Base-by-base conservation (phyloP, 2,329 filamentous ascomycete genomes). In the Pseudogymnoascus sp. region DNA sequence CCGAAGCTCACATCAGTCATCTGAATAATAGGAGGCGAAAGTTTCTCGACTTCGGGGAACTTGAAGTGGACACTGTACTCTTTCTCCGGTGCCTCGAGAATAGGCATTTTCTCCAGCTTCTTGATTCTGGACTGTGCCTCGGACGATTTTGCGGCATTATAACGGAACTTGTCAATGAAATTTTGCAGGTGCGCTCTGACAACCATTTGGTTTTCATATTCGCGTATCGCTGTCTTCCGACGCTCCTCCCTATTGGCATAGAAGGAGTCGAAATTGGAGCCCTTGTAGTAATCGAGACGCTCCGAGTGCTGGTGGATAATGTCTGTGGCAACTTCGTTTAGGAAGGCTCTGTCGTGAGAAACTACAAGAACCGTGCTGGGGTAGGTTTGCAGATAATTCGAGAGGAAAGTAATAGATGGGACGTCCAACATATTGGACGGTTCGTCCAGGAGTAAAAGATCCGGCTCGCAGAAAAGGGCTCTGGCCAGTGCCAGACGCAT, bases 401-500 rank as follows among this genome's bases (percentile, higher is more conserved):
- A 90, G 75, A 99, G 84, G 85, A 97, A 99, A 63, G 95, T 96
- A 73, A 99, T 97, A 23, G 95, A 97, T n/a, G 95, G 95, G 64
- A 99, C 95, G 78, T 97, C 95, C 91, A 99, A 92, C 93, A 97
- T 97, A 87, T 97, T 97, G 63, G 93, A 97, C 79, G 95, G 95
- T 86, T 99, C 95, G 80, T 99, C 95, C 70, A 99, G 91, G 75
- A 99, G 84, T 65, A 99, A 79, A 61, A 99, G 81, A 77, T 99
- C 95, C 46, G 95, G 95, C 75, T 99, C 95, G 79, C 95, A 99
- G 81, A 99, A 99, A 37, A 99, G 84, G 12, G 95, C 95, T 83
- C 95, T 84, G 11, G 95, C 95, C 66, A 99, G 83, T 12, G 95
- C 95, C 72, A 99, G 80, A 81, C 95, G 89, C 95, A 99, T 99